Evolutionary conservation across 495 filamentous ascomycete species (phyloP), one percentile per base, ranked within the genome.

Genomic region (Neurospora tetrasperma): DNA sequence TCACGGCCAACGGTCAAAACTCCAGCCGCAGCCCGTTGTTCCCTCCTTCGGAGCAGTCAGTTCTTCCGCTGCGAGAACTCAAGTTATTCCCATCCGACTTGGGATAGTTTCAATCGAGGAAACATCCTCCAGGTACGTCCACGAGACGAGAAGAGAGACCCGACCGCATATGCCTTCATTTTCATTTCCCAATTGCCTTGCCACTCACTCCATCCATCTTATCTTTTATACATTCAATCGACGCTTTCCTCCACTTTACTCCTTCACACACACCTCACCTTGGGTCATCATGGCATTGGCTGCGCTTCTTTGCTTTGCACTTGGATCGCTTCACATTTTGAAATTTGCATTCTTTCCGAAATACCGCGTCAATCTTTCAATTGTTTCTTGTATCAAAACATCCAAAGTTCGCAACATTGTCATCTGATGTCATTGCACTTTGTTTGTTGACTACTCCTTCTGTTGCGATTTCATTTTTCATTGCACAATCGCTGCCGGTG

Each of bases 21-120:
- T 80, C 78, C 77, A 75, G 78, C 79, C 77, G 77, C 76, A 75
- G 78, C 79, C 79, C 76, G 76, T 78, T 46, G 46, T 48, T 48
- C 46, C 77, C 76, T 74, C 72, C 72, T 73, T 80, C 79, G 79
- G 79, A 80, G 72, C 76, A 71, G 74, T 73, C 76, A 76, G 77
- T 80, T 80, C 79, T 80, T 80, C 79, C 79, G 79, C 79, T 73
- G 79, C 79, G 79, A 80, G 48, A 66, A 66, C 71, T 31, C 27
- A 76, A 73, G 71, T 69, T 72, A 72, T 73, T 69, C 76, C 40
- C 54, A 76, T 74, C 76, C 76, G 35, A 77, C 78, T 77, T 75
- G 78, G 78, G 76, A 78, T 78, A 76, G 78, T 72, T 74, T 77
- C 78, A 72, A 66, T 31, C 43, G 62, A 69, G 39, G 73, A 71